Evolutionary conservation across 1,284 basidiomycete species (phyloP).

Genomic region (Anthracocystis walkeri): DNA sequence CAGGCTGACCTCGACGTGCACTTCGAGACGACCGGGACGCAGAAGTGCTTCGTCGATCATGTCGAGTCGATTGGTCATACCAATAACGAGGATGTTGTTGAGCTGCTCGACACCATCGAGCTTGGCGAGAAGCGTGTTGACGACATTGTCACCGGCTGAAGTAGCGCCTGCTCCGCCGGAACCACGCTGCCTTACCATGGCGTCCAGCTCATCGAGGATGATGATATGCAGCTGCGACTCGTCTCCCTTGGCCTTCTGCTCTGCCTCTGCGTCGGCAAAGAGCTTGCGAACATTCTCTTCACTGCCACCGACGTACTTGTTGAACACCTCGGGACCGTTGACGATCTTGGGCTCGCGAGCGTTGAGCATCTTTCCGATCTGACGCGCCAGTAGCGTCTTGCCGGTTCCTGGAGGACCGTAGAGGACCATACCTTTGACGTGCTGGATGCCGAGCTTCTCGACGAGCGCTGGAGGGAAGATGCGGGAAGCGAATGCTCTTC

Average conservation of each 20-base stretch:
- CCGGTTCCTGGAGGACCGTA: slow-evolving; percentile 98
- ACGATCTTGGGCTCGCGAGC: slow-evolving; percentile 98
- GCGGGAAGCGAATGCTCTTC: slow-evolving; percentile 96
- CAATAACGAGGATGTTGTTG: slow-evolving; percentile 99
- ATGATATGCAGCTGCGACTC: slow-evolving; percentile 98
- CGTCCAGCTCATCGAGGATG: slow-evolving; percentile 99
- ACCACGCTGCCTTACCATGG: slow-evolving; percentile 95
- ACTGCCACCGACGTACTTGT: slow-evolving; percentile 97
- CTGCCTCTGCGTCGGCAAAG: slow-evolving; percentile 96
- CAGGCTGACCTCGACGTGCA: slow-evolving; percentile 99
- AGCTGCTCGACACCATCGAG: slow-evolving; percentile 99
- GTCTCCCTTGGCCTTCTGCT: slow-evolving; percentile 99
- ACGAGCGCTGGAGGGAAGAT: slow-evolving; percentile 97
- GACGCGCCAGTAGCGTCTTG: slow-evolving; percentile 96
- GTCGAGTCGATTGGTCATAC: slow-evolving; percentile 98
- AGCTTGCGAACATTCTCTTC: slow-evolving; percentile 99
- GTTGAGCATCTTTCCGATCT: slow-evolving; percentile 99
- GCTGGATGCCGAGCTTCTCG: slow-evolving; percentile 97
- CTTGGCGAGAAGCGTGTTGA: slow-evolving; percentile 99
- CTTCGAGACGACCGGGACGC: slow-evolving; percentile 97
- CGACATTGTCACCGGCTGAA: slow-evolving; percentile 96
- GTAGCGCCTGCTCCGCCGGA: slow-evolving; percentile 76
- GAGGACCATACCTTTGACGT: slow-evolving; percentile 96
- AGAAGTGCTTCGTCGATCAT: slow-evolving; percentile 99
- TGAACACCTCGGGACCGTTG: slow-evolving; percentile 96